These are phyloP conservation scores for Scenedesmus sp. DNA, from an alignment of 163 green algal genomes.

Conservation along the genomic window DNA sequence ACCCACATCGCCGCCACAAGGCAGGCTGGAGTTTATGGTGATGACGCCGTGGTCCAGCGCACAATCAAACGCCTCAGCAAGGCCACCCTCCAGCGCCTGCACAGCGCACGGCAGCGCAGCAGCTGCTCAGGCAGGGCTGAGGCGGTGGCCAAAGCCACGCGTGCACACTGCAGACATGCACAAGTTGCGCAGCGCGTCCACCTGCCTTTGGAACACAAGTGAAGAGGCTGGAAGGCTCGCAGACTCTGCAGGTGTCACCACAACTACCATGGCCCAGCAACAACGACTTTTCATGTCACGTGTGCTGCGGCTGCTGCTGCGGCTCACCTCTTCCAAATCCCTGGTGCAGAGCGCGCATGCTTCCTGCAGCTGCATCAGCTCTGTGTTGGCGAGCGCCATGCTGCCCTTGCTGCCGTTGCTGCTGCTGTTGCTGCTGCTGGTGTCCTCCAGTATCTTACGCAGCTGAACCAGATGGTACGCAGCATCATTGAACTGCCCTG, in stretches of 20 bases:
- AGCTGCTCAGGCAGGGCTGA: too few species aligned
- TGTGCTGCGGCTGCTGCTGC: constrained; percentile 16
- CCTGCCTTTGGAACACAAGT: too few species aligned
- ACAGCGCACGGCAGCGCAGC: too few species aligned
- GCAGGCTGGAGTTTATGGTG: constrained; percentile 51
- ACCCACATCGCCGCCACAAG: constrained; percentile 53
- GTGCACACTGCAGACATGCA: neutral
- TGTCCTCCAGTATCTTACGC: constrained; percentile 47
- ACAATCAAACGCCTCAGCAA: constrained; percentile 42
- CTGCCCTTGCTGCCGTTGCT: neutral
- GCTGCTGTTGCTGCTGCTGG: constrained; percentile 24
- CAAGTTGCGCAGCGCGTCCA: neutral
- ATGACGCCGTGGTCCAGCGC: constrained; percentile 22
- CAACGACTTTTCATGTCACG: too few species aligned
- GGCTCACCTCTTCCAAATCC: constrained; percentile 35
- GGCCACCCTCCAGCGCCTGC: constrained; percentile 44
- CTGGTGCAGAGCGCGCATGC: constrained; percentile 28
- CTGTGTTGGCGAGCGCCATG: neutral
- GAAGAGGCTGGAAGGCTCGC: too few species aligned
- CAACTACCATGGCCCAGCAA: too few species aligned
- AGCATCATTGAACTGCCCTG: constrained; percentile 50
- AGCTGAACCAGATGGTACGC: constrained; percentile 52
- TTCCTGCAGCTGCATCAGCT: constrained; percentile 35
- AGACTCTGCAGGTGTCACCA: neutral
- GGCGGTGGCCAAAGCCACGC: too few species aligned